Base-by-base conservation (phyloP, 2,329 filamentous ascomycete species). In the Colletotrichum navitas region DNA sequence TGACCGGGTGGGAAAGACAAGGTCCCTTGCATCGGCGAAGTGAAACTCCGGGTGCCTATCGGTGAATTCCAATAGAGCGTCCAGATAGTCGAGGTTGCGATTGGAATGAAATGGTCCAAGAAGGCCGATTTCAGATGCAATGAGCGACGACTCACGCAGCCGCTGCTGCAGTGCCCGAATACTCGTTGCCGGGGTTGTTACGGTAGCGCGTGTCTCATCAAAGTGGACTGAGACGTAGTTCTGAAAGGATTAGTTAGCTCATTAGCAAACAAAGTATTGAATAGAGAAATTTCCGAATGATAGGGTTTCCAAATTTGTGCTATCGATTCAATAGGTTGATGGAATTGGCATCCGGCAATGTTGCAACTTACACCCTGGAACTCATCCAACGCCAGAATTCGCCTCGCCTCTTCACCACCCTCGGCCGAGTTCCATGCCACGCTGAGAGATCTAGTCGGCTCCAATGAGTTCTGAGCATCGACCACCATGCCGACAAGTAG, bases 141-240 rank as follows among this genome's bases (percentile, higher is more conserved):
- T 58, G 18, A 45, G 36, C 14, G 24, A 24, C 75, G 75, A 14
- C 68, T 78, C 66, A 14, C 76, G 75, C 8, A 83, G 74, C 54
- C 75, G 66, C 21, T 75, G 45, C 43, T 72, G 64, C 10, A 81
- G 73, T n/a, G 11, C 49, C 1, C 74, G 45, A 5, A 73, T 64
- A 1, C 64, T 68, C 0, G 67, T 63, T 10, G 75, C 36, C 0
- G 76, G 63, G 3, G 77, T 77, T 7, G 79, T 84, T 26, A 84
- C 60, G 0, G 82, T 83, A 7, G 79, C 80, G 6, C 81, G 74
- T 5, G 77, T 75, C 45, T 82, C 77, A 69, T 84, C 83, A 54
- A 77, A 81, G 6, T 75, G 45, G 7, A 83, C 81, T 4, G 82
- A 80, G 16, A 81, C 68, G 65, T 83, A 84, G 5, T 80, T 78